phyloP scores from a whole-genome alignment of 2,329 filamentous ascomycete species.

The Cladosporium sphaerospermum region DNA sequence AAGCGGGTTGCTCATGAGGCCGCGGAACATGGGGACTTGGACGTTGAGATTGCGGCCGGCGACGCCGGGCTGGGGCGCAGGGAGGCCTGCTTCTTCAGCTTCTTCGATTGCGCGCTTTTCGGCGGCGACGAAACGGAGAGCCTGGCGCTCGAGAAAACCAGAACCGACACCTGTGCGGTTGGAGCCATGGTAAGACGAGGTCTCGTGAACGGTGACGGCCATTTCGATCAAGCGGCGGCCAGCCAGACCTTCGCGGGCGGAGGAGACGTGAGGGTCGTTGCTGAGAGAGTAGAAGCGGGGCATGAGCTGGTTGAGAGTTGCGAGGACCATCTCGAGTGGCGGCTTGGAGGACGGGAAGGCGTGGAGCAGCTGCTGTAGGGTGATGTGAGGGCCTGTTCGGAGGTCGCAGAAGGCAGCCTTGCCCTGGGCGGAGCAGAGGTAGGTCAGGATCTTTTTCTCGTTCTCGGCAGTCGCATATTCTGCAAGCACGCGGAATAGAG shows the following conservation, averaged over 20 bases:
- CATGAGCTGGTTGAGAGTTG: conserved; percentile 81
- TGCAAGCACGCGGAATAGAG: conserved; percentile 74
- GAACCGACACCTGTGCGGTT: conserved; percentile 79
- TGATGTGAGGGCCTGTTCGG: conserved; percentile 78
- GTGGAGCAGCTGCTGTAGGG: conserved; percentile 74
- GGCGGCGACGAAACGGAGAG: conserved; percentile 63
- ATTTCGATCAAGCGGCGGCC: conserved; percentile 82
- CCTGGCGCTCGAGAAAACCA: conserved; percentile 86
- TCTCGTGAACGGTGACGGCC: conserved; percentile 92
- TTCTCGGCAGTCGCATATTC: conserved; percentile 73
- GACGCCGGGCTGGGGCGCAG: conserved; percentile 30
- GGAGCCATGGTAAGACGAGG: conserved; percentile 63
- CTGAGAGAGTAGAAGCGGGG: conserved; percentile 97
- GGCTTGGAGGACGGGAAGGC: conserved; percentile 91
- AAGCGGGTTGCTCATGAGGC: conserved; percentile 93
- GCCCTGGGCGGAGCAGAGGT: conserved; percentile 81
- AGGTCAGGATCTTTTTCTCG: conserved; percentile 84
- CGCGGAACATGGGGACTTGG: conserved; percentile 93
- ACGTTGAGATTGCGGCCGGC: conserved; percentile 49
- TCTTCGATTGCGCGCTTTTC: conserved; percentile 52
- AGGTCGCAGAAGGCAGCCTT: conserved; percentile 90
- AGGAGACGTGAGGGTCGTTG: conserved; percentile 83
- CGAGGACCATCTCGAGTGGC: conserved; percentile 74
- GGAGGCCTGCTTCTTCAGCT: conserved; percentile 35
- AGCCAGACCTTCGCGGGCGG: conserved; percentile 60